Percentiles rank a stretch among this genome's conserved stretches.
phyloP scores from a whole-genome alignment of 257 asterid species.

The Nicotiana sylvestris region DNA sequence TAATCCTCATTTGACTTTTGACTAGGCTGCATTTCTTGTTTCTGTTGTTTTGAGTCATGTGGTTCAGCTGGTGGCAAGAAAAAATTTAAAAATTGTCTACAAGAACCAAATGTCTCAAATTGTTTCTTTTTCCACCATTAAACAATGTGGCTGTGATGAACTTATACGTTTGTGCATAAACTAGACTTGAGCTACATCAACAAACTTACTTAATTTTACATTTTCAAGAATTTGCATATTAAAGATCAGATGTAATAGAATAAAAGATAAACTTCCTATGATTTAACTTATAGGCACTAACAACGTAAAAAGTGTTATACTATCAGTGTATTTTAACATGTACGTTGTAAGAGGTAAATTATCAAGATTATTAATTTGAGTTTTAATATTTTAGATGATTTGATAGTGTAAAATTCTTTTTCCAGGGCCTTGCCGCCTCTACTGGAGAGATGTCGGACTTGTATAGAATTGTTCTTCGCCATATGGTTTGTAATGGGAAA shows the following conservation, averaged over 20 bases:
- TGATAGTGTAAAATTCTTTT: neutral
- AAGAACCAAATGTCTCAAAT: neutral
- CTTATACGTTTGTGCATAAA: neutral
- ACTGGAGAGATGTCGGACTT: slow-evolving; percentile 55
- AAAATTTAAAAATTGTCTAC: neutral
- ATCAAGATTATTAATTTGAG: too few species aligned
- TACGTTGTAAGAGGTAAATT: too few species aligned
- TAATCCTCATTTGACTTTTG: too few species aligned
- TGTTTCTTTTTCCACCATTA: neutral
- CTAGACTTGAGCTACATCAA: neutral
- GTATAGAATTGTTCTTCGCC: slow-evolving; percentile 70
- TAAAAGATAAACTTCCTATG: neutral
- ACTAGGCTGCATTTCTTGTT: neutral
- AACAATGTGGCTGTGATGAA: neutral
- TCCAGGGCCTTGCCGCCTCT: slow-evolving; percentile 48
- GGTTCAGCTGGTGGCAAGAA: too few species aligned
- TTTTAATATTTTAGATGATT: neutral
- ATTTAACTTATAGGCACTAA: neutral
- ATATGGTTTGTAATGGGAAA: slow-evolving; percentile 98
- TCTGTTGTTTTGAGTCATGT: too few species aligned
- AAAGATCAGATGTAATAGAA: too few species aligned
- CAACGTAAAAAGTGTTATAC: neutral
- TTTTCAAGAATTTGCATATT: neutral
- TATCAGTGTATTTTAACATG: too few species aligned
- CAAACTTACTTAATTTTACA: too few species aligned